A percentile compares a stretch with the other conserved stretches of the same genome.
These are phyloP conservation scores for Flaveria linearis DNA, from an alignment of 129 eudicot genomes.

Conservation along the genomic window DNA sequence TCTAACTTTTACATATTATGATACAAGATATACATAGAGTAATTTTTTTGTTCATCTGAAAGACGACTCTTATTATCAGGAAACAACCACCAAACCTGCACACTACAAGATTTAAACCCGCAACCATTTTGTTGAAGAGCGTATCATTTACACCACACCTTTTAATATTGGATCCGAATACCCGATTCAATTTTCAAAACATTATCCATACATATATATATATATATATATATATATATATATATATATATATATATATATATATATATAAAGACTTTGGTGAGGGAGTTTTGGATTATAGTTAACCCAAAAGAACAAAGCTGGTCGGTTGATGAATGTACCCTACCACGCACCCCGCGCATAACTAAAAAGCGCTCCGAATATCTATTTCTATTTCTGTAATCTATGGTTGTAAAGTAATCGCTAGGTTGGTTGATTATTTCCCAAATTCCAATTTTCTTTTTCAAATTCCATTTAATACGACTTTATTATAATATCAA, in stretches of 20 bases:
- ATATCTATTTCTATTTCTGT: background rate
- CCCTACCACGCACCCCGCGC: constrained; percentile 30
- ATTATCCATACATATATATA: too few species aligned
- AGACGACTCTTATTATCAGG: too few species aligned
- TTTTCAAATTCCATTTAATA: constrained; percentile 3
- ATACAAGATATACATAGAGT: background rate
- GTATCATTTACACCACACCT: too few species aligned
- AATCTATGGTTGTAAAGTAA: constrained; percentile 23
- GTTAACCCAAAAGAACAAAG: constrained; percentile 27
- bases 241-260: too few species aligned
- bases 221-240: too few species aligned
- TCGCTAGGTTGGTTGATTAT: background rate
- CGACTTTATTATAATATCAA: background rate
- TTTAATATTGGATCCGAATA: too few species aligned
- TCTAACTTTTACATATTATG: background rate
- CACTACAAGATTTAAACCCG: too few species aligned
- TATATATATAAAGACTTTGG: background rate
- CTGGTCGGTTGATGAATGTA: constrained; percentile 32
- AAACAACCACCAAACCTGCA: too few species aligned
- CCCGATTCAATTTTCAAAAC: background rate
- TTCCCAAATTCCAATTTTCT: background rate
- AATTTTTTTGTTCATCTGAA: too few species aligned
- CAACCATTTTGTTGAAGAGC: too few species aligned
- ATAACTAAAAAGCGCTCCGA: constrained; percentile 2
- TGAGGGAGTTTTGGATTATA: constrained; percentile 15